A percentile compares a stretch with the other conserved stretches of the same genome.
Conservation (phyloP, 164 flowering plant genomes). For the Taxillus chinensis region DNA sequence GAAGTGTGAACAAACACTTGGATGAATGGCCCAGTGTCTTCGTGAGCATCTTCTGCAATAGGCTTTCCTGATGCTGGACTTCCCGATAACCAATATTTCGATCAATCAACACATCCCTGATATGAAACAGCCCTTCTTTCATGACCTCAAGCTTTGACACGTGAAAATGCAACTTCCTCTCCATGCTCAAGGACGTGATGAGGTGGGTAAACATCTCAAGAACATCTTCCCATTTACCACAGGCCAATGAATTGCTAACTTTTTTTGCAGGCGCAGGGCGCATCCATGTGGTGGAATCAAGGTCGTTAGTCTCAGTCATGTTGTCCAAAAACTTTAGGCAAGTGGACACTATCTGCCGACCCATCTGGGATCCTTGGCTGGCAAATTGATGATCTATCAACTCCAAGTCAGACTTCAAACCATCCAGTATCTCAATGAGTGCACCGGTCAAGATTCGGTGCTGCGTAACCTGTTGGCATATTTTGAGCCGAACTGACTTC, state of each 20-base stretch:
- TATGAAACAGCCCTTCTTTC: slow-evolving; percentile 84
- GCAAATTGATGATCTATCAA: slow-evolving; percentile 10
- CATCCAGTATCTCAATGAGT: slow-evolving; percentile 44
- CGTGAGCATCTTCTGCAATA: slow-evolving; percentile 63
- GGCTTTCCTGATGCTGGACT: slow-evolving; percentile 46
- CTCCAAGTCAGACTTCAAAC: slow-evolving; percentile 47
- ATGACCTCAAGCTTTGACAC: slow-evolving; percentile 54
- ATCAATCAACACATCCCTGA: slow-evolving; percentile 63
- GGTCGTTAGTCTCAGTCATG: slow-evolving; percentile 23
- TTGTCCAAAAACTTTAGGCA: slow-evolving; percentile 51
- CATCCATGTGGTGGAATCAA: slow-evolving; percentile 75
- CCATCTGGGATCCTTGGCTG: slow-evolving; percentile 28
- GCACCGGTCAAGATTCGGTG: slow-evolving; percentile 57
- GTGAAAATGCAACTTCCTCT: slow-evolving; percentile 24
- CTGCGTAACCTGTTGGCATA: slow-evolving; percentile 66
- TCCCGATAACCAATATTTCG: slow-evolving; percentile 69
- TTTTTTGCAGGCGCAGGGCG: slow-evolving; percentile 39
- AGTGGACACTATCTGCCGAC: slow-evolving; percentile 47
- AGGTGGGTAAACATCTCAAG: slow-evolving; percentile 76
- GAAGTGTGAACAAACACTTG: slow-evolving; percentile 62
- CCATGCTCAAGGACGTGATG: slow-evolving; percentile 31
- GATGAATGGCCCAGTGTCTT: slow-evolving; percentile 69
- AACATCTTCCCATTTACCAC: slow-evolving; percentile 53
- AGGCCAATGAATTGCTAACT: slow-evolving; percentile 14
- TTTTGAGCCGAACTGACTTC: slow-evolving; percentile 40